Evolutionary conservation across 2,329 filamentous ascomycete species (phyloP), one percentile per base, ranked within the genome.

Genomic region (Lizonia empirigonia): DNA sequence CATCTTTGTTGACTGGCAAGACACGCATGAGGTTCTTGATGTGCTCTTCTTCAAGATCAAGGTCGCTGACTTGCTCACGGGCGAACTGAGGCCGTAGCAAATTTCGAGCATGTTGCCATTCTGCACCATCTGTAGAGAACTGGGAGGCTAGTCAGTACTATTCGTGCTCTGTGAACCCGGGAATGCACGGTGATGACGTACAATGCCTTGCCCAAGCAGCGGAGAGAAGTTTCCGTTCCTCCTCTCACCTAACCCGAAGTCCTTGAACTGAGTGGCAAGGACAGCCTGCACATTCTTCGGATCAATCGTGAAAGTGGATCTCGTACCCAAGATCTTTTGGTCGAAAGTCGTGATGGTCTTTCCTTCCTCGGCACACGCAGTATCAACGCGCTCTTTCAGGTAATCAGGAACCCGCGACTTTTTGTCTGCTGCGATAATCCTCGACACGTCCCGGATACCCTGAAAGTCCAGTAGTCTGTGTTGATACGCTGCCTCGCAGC

Each of bases 361-460:
- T 22, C 64, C 62, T 24, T 63, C 49, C 26, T 55, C 38, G 15
- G 50, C 50, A 37, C 47, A 58, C 12, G 50, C 65, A 20, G 56
- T 56, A 9, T 67, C 57, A 3, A 62, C 49, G 4, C 60, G 56
- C 2, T 58, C 46, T 7, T 60, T 50, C 3, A 67, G 32, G 35
- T 59, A 71, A 4, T 63, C 78, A 5, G 76, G 65, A 0, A 65
- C 23, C 10, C 64, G 44, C 33, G 66, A 66, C 18, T 62, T 50
- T 13, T 71, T 76, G 29, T 76, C 52, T 1, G 76, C 72, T 8
- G 68, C 68, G 6, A 77, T 35, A 23, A 77, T 73, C 16, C 66
- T 54, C 24, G 63, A 42, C 50, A 82, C 72, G 39, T 77, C 65
- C 56, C 80, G 77, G n/a, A 80, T 59, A 4, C 83, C 83, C 1